Conservation (phyloP, 108 stramenopile species). For the Cyclostephanos invisitatus region DNA sequence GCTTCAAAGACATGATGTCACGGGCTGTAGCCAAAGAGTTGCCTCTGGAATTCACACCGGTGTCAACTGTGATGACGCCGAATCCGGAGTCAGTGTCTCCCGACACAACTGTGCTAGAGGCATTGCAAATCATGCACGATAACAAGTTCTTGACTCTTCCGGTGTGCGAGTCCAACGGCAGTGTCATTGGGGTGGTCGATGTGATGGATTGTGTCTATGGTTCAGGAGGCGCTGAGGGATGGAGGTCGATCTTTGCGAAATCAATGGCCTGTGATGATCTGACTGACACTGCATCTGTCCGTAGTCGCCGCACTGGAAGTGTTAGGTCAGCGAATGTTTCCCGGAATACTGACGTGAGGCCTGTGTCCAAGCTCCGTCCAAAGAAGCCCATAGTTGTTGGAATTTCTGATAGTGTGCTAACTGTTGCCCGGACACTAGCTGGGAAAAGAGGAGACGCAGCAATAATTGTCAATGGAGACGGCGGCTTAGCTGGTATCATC, state of each 20-base stretch:
- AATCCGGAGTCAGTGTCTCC: slow-evolving; percentile 89
- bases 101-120: slow-evolving; percentile 87
- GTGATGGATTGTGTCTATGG: slow-evolving; percentile 94
- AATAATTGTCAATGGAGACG: slow-evolving; percentile 55
- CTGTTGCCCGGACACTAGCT: slow-evolving; percentile 64
- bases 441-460: slow-evolving; percentile 69
- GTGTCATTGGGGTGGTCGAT: slow-evolving; percentile 91
- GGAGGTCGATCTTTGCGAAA: slow-evolving; percentile 81
- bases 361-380: slow-evolving; percentile 78
- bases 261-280: slow-evolving; percentile 71
- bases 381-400: slow-evolving; percentile 64
- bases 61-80: slow-evolving; percentile 87
- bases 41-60: slow-evolving; percentile 67
- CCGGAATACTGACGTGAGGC: not conserved
- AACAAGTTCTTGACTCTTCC: slow-evolving; percentile 93
- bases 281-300: slow-evolving; percentile 50
- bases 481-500: slow-evolving; percentile 78
- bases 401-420: slow-evolving; percentile 49
- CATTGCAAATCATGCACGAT: slow-evolving; percentile 91
- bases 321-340: slow-evolving; percentile 9
- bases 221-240: slow-evolving; percentile 84
- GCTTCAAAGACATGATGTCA: slow-evolving; percentile 94
- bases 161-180: slow-evolving; percentile 80
- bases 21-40: slow-evolving; percentile 86
- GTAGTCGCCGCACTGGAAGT: not conserved